Evolutionary conservation across 805 yeast genomes (phyloP), one percentile per base, ranked within the genome.

Genomic region (Myxozyma sirexii): DNA sequence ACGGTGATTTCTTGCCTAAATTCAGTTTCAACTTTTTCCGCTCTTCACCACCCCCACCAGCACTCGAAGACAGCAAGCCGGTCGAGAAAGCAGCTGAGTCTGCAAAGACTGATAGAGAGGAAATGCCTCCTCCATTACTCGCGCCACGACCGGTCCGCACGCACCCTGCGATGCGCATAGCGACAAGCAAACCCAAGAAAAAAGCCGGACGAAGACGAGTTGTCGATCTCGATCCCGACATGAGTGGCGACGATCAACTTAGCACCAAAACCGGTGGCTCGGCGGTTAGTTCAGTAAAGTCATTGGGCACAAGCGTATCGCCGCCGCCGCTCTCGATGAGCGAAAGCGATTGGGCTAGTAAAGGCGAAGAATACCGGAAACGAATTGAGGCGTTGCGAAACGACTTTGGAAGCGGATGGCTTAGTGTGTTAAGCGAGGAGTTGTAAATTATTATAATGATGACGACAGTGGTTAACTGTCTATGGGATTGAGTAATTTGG

Each of bases 361-460:
- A 58, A 41, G 65, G 68, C 62, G 71, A 79, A 76, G 52, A 68
- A 63, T 65, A 77, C 29, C 47, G 64, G 41, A 53, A 78, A 60
- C 75, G 72, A 15, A 72, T 74, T 37, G 77, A 76, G 62, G 74
- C 75, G 7, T 67, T 64, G 41, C 66, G 68, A 35, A 57, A 70
- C 26, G 65, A 61, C 37, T 57, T 58, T 44, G 70, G 65, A 6
- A 56, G 59, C 33, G 67, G 63, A 19, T 76, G 75, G 67, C 62
- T 72, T 43, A 73, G 72, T 53, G 69, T 70, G 26, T 57, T 71
- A 66, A 73, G 57, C 37, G 66, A 67, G 70, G 72, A 64, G 57
- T 13, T 60, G 53, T 60, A 26, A 50, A n/a, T n/a, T n/a, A n/a
- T n/a, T n/a, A n/a, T n/a, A n/a, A n/a, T n/a, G n/a, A n/a, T n/a